A percentile compares a stretch with the other conserved stretches of the same genome.
Conservation (phyloP, 148 eudicot genomes). For the Rhododendron griersonianum region DNA sequence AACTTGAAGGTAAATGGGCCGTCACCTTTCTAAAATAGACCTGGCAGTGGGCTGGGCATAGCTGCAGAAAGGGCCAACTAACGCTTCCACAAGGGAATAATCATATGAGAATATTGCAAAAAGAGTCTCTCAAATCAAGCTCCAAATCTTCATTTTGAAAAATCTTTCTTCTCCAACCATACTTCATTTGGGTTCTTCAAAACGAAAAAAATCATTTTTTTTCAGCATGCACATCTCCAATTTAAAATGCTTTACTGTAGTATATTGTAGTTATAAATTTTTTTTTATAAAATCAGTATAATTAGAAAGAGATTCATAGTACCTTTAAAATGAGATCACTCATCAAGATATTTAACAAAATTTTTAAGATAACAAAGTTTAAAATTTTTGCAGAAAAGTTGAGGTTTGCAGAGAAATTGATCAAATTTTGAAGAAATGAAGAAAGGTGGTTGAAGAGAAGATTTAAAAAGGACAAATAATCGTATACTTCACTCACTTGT, state of each 20-base stretch:
- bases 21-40: background rate
- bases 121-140: too few relatives aligned
- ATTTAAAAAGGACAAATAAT: background rate
- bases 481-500: background rate
- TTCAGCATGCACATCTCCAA: too few relatives aligned
- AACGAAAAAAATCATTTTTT: too few relatives aligned
- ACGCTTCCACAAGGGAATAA: background rate
- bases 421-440: background rate
- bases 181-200: too few relatives aligned
- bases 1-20: background rate
- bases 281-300: too few relatives aligned
- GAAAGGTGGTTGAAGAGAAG: background rate
- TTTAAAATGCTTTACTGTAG: too few relatives aligned
- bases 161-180: too few relatives aligned
- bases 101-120: background rate
- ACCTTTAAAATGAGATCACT: background rate
- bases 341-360: background rate
- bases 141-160: too few relatives aligned
- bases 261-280: background rate
- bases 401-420: background rate
- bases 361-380: too few relatives aligned
- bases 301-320: background rate
- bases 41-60: background rate
- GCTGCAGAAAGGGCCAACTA: background rate
- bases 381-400: too few relatives aligned